Percentiles rank a stretch among this genome's conserved stretches.
These are phyloP conservation scores for Xylariaceae sp. DNA, from an alignment of 2,329 filamentous ascomycete species.

Conservation along the genomic window DNA sequence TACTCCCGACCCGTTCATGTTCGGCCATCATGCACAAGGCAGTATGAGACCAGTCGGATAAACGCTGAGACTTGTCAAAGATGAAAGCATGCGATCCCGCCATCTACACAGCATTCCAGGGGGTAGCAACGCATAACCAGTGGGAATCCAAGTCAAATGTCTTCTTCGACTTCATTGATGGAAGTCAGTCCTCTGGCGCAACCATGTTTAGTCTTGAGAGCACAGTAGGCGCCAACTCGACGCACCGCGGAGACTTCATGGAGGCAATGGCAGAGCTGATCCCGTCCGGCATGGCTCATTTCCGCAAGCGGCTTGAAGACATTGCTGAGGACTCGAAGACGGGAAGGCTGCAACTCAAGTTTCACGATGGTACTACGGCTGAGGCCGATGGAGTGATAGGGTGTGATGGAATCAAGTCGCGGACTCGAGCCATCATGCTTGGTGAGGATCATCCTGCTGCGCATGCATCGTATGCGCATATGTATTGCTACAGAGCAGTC, in stretches of 20 bases:
- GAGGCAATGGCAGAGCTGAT: slow-evolving; percentile 34
- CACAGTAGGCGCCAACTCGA: neutral
- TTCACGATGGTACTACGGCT: slow-evolving; percentile 33
- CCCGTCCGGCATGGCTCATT: slow-evolving; percentile 25
- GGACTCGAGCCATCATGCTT: slow-evolving; percentile 46
- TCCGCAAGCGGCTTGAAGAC: slow-evolving; percentile 31
- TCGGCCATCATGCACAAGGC: no score
- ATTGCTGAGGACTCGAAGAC: slow-evolving; percentile 17
- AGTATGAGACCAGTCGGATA: neutral
- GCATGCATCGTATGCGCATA: slow-evolving; percentile 32
- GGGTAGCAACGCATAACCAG: slow-evolving; percentile 21
- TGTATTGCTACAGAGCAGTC: slow-evolving; percentile 41
- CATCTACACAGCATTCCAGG: slow-evolving; percentile 20
- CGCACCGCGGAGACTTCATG: slow-evolving; percentile 32
- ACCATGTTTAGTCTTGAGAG: slow-evolving; percentile 1
- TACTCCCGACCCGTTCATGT: neutral
- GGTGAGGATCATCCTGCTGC: slow-evolving; percentile 30
- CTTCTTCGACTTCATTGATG: slow-evolving; percentile 14
- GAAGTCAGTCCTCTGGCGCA: neutral
- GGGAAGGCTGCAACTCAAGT: slow-evolving; percentile 14
- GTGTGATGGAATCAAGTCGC: slow-evolving; percentile 60
- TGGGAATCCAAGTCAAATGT: slow-evolving; percentile 15
- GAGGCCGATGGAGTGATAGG: slow-evolving; percentile 44
- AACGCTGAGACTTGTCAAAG: neutral
- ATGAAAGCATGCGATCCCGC: slow-evolving; percentile 23